Conservation (phyloP, 2,329 filamentous ascomycete species). For the Shiraia sp. region DNA sequence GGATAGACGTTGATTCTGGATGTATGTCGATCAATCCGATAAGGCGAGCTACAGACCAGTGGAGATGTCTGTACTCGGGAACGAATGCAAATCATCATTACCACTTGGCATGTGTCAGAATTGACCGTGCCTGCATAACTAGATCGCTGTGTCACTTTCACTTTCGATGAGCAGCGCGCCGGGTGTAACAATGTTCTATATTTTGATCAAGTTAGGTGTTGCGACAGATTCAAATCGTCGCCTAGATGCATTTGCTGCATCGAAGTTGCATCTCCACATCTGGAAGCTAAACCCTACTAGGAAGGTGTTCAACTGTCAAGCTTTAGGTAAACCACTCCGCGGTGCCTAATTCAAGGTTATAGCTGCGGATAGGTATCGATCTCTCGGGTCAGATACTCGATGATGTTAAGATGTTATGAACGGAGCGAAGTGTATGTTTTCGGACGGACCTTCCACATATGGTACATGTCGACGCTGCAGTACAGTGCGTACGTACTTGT, state of each 20-base stretch:
- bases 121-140: not conserved
- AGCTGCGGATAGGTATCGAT: constrained; percentile 21
- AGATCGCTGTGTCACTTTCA: not conserved
- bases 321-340: constrained; percentile 8
- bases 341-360: constrained; percentile 9
- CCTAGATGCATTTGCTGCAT: not conserved
- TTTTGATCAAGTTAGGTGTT: no score
- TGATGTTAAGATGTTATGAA: constrained; percentile 18
- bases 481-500: not conserved
- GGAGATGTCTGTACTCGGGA: no score
- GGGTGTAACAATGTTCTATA: no score
- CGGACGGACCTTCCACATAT: constrained; percentile 18
- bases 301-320: constrained; percentile 20
- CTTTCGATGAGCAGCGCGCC: not conserved
- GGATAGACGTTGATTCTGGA: constrained; percentile 9
- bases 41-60: constrained; percentile 6
- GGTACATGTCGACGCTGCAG: not conserved
- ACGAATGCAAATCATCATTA: no score
- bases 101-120: constrained; percentile 1
- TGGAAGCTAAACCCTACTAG: constrained; percentile 13
- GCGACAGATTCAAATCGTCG: no score
- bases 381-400: constrained; percentile 13
- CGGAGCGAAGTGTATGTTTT: constrained; percentile 3
- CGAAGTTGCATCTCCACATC: constrained; percentile 2
- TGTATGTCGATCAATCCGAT: constrained; percentile 22